Base-by-base conservation (phyloP, 2,329 filamentous ascomycete species). In the Fusarium buharicum region DNA sequence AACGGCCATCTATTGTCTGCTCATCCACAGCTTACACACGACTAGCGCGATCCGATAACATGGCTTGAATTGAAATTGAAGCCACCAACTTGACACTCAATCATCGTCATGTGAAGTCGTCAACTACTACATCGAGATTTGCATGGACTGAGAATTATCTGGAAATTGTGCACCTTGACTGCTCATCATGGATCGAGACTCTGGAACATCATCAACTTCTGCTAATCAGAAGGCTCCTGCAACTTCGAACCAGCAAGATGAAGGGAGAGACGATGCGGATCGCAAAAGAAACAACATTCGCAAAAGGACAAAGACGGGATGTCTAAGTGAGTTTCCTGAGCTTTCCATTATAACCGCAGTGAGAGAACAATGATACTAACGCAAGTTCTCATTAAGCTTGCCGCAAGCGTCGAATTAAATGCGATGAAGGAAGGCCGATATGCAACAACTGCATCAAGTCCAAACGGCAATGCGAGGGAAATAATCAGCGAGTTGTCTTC, bases 361-460 rank as follows among this genome's bases (percentile, higher is more conserved):
- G 27, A 38, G 34, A 28, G 37, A 34, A 41, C 30, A 40, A 44
- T 30, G 50, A 56, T 59, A 58, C 70, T 70, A 54, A 70, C 46
- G 11, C n/a, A 37, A 41, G 56, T 60, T 48, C 70, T 43, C 54
- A 44, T 59, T 40, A 73, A 93, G 91, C 95, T 55, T 99, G 95
- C 78, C 90, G 95, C 63, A 94, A 91, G 77, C 89, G 95, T 49
- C 90, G 95, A 62, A 98, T 99, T 77, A 99, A 98, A 78, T 99
- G 95, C 76, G 95, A 95, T 61, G 95, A 98, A 75, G 91, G 92
- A 70, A 86, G 90, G 45, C 92, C 92, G 22, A 90, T 84, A 24
- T 95, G 92, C 77, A 87, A 84, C 71, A 96, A 96, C 72, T 96
- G 92, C 77, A 87, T 90, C 78, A 95, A 94, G 72, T 94, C 91